Evolutionary conservation across 1,139 yeast species (phyloP), one percentile per base, ranked within the genome.

Genomic region (Kodamaea ohmeri): DNA sequence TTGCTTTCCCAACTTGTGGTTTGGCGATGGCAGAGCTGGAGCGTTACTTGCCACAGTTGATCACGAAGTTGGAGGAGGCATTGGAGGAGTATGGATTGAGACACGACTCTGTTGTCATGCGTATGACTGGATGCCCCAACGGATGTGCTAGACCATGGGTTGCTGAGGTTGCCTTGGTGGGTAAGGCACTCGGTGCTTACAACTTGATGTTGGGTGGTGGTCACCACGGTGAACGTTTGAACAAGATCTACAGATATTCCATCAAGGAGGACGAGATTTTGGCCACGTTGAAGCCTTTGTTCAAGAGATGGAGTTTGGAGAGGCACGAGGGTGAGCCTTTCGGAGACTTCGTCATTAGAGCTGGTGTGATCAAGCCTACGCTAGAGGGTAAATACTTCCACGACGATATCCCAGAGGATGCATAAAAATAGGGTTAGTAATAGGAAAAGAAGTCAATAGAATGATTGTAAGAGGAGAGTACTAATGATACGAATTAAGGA

Each of bases 71-170:
- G 44, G 98, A 92, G 63, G 78, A 70, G 11, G 80, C 89, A 6
- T 72, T 92, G 46, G 97, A 90, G 63, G 96, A 89, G 54, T 81
- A 81, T 49, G 98, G 98, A 5, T 76, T 92, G 52, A 84, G 96
- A 60, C 96, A 89, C 57, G 97, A 92, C 61, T 82, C 96, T 6
- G 77, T 92, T 50, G 96, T 89, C 22, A 86, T 92, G 96, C 81
- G 98, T 69, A 90, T 92, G 97, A 89, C 97, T 31, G 98, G 98
- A 46, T 92, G 98, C 75, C 97, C 97, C 41, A 92, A 92, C 61
- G 98, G 97, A 49, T 92, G 98, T 73, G 92, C 98, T 19, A 81
- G 98, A 63, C 97, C 97, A 16, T 92, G 97, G 97, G 69, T 92
- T 39, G 97, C 97, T 3, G 98, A 92, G 64, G 80, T 92, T 42